phyloP scores from a whole-genome alignment of 805 yeast species.

The Yarrowia bubula region DNA sequence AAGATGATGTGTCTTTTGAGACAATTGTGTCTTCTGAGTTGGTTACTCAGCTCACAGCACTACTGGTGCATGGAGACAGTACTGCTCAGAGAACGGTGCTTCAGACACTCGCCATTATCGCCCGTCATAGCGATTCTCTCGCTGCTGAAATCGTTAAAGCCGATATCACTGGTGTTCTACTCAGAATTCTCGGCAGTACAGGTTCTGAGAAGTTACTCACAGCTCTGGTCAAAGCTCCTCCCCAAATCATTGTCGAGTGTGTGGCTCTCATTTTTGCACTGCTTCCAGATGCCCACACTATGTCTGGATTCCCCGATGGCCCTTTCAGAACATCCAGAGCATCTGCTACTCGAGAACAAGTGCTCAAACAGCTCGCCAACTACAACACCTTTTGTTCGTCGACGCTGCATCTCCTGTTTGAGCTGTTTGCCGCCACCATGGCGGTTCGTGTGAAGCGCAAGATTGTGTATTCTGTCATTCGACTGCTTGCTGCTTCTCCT shows the following conservation, averaged over 20 bases:
- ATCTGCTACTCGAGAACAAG: constrained; percentile 7
- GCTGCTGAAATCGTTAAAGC: constrained; percentile 39
- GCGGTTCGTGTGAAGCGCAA: constrained; percentile 62
- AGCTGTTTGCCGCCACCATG: constrained; percentile 69
- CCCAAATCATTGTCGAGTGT: constrained; percentile 14
- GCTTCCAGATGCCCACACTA: not conserved
- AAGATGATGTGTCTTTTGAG: constrained; percentile 10
- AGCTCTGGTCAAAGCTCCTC: constrained; percentile 27
- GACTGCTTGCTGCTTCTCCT: constrained; percentile 49
- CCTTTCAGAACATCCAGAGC: constrained; percentile 14
- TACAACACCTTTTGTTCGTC: constrained; percentile 42
- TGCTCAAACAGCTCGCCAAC: constrained; percentile 36
- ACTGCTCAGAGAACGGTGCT: constrained; percentile 31
- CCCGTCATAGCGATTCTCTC: not conserved
- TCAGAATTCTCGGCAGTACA: constrained; percentile 28
- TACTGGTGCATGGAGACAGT: constrained; percentile 4
- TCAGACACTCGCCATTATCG: constrained; percentile 27
- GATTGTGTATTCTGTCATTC: constrained; percentile 52
- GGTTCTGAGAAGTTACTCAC: constrained; percentile 28
- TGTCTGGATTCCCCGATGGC: constrained; percentile 12
- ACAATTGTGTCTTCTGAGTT: not conserved
- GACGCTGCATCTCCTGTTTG: constrained; percentile 47
- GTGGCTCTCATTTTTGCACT: not conserved
- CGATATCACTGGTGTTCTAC: constrained; percentile 46
- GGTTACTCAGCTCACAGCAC: constrained; percentile 10